These are phyloP conservation scores for Haplosporangium sp. DNA, from an alignment of 371 early-diverging fungal species.

Conservation along the genomic window DNA sequence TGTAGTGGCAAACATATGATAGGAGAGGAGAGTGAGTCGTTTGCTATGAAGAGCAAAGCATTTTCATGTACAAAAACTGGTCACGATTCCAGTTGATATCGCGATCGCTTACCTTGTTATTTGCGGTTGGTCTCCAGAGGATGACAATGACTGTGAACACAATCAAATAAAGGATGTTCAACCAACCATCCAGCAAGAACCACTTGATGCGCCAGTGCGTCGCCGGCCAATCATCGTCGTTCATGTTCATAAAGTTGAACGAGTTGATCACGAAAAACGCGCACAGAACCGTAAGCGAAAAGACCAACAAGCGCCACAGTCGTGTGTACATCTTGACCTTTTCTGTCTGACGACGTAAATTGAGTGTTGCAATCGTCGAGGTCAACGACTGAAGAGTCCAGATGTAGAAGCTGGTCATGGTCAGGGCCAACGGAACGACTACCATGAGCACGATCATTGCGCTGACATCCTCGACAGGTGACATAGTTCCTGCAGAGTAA, in stretches of 20 bases:
- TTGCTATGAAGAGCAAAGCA: too few relatives aligned
- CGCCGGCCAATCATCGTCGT: constrained; percentile 77
- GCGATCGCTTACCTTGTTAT: constrained; percentile 88
- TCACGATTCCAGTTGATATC: constrained; percentile 29
- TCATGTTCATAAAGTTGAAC: constrained; percentile 72
- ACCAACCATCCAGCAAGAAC: constrained; percentile 93
- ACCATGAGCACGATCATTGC: constrained; percentile 80
- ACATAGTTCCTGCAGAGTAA: constrained; percentile 86
- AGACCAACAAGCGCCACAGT: constrained; percentile 82
- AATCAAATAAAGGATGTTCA: constrained; percentile 83
- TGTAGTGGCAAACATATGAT: not conserved
- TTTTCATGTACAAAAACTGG: too few relatives aligned
- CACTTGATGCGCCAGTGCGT: constrained; percentile 88
- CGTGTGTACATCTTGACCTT: constrained; percentile 92
- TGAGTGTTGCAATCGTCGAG: constrained; percentile 73
- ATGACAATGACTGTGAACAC: constrained; percentile 82
- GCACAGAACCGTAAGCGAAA: constrained; percentile 78
- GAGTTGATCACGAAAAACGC: constrained; percentile 86
- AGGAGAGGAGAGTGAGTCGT: not conserved
- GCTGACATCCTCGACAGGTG: constrained; percentile 79
- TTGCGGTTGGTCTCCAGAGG: constrained; percentile 93
- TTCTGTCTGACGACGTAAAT: constrained; percentile 83
- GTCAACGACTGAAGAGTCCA: constrained; percentile 81
- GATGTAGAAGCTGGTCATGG: constrained; percentile 94
- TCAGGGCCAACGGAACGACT: constrained; percentile 87